These are phyloP conservation scores for Zygosaccharomyces pseudorouxii DNA, from an alignment of 805 yeast genomes.

Conservation along the genomic window DNA sequence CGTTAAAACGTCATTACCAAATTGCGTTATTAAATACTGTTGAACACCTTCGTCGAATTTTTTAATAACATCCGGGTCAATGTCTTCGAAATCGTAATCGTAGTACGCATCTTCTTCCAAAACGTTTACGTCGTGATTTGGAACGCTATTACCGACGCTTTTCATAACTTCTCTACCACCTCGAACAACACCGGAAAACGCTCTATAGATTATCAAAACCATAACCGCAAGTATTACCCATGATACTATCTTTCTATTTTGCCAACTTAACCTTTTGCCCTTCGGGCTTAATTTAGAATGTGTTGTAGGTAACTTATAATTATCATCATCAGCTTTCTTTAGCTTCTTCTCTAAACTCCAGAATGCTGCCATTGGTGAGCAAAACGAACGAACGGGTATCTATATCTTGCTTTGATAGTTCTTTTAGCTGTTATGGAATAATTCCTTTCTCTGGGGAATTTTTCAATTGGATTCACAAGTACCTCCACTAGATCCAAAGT, in stretches of 20 bases:
- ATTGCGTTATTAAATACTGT: conserved; percentile 35
- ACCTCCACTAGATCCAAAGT: background rate
- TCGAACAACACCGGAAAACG: background rate
- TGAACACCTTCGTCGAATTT: conserved; percentile 40
- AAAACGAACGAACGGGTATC: background rate
- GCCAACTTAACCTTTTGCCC: background rate
- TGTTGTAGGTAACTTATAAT: conserved; percentile 12
- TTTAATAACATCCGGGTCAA: conserved; percentile 32
- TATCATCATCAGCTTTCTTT: conserved; percentile 13
- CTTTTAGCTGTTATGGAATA: background rate
- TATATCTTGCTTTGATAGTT: background rate
- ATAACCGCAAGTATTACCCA: background rate
- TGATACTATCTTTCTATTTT: background rate
- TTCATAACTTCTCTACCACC: conserved; percentile 3
- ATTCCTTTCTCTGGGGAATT: background rate
- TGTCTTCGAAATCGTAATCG: conserved; percentile 32
- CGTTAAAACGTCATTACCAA: conserved; percentile 32
- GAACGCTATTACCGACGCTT: background rate
- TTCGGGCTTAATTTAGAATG: conserved; percentile 15
- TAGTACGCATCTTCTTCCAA: conserved; percentile 33
- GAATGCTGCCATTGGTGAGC: conserved; percentile 7
- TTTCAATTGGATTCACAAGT: background rate
- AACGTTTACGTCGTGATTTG: conserved; percentile 14
- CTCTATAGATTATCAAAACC: background rate
- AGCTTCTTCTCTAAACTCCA: conserved; percentile 11